Base-by-base conservation (phyloP, 2,329 filamentous ascomycete species). In the Ascochyta rabiei region DNA sequence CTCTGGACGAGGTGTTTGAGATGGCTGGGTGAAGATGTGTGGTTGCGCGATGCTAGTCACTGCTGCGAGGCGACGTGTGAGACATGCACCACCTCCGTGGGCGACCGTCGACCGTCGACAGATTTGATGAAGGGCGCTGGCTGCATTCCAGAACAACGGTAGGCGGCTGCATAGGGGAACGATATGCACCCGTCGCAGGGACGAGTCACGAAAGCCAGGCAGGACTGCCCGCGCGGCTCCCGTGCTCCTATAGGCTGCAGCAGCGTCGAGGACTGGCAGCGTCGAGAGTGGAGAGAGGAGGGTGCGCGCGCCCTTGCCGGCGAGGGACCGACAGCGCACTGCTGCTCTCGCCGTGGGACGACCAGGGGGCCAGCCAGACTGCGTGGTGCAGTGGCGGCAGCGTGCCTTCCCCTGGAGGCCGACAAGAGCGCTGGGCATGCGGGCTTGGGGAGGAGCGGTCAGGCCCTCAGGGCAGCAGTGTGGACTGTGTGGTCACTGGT, bases 391-490 rank as follows among this genome's bases (percentile, higher is more conserved):
- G 46, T 48, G 44, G 48, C 53, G 40, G 40, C 50, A 61, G 58
- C 42, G 54, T 61, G 59, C 62, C 63, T 64, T 60, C 63, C 63
- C 63, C 21, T 23, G 21, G 21, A 23, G 21, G 21, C 21, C 4
- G 21, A 23, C 21, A 6, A 53, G 59, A 41, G 41, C 42, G 21
- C 51, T 44, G 44, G 48, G 53, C 49, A 30, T 43, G 50, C 47
- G 57, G 31, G 6, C 15, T 34, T 52, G 56, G 59, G 58, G 60
- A 63, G 58, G 57, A 64, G 66, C 64, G 66, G 64, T 66, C 64
- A 67, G 58, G 66, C 64, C 64, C 63, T 66, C 64, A 67, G 58
- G 59, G 61, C 44, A 51, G 41, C 26, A 39, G 49, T 48, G 53
- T 43, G 63, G 60, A 68, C 62, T 23, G n/a, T n/a, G n/a, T n/a